Evolutionary conservation across 306 rosid species (phyloP).

Genomic region (Adenanthera pavonina): DNA sequence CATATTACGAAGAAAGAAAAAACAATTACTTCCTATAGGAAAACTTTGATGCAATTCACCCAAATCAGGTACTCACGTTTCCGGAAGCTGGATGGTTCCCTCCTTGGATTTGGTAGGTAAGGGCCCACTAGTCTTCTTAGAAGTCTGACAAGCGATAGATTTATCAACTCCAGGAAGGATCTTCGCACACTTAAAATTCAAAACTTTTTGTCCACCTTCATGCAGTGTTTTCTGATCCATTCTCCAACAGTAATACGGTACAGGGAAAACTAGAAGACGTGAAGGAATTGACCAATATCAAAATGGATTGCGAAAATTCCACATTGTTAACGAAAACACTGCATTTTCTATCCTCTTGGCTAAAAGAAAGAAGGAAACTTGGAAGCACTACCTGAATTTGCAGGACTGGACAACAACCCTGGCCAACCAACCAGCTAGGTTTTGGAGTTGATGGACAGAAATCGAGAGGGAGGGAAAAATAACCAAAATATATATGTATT

Average conservation of each 20-base stretch:
- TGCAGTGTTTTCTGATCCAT: conserved; percentile 45
- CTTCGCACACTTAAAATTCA: conserved; percentile 30
- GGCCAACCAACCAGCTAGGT: conserved; percentile 9
- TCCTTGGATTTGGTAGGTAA: conserved; percentile 39
- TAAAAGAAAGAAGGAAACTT: neutral
- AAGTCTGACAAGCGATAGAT: conserved; percentile 57
- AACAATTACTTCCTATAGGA: neutral
- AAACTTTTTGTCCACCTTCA: conserved; percentile 25
- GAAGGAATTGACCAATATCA: neutral
- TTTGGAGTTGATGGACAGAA: neutral
- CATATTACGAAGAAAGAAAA: neutral
- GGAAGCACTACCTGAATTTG: conserved; percentile 25
- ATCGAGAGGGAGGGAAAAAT: conserved; percentile 39
- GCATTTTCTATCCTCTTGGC: neutral
- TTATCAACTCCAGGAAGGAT: conserved; percentile 37
- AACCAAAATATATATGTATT: neutral
- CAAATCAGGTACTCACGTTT: conserved; percentile 48
- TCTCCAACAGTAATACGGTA: conserved; percentile 19
- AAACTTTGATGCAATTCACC: neutral
- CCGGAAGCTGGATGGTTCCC: conserved; percentile 44
- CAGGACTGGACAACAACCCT: conserved; percentile 15
- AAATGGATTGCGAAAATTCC: neutral
- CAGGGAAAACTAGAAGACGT: neutral
- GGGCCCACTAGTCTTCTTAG: conserved; percentile 56
- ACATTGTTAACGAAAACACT: neutral